Evolutionary conservation across 192 early-diverging fungal species (phyloP), one percentile per base, ranked within the genome.

Genomic region (Phlyctochytrium bullatum): DNA sequence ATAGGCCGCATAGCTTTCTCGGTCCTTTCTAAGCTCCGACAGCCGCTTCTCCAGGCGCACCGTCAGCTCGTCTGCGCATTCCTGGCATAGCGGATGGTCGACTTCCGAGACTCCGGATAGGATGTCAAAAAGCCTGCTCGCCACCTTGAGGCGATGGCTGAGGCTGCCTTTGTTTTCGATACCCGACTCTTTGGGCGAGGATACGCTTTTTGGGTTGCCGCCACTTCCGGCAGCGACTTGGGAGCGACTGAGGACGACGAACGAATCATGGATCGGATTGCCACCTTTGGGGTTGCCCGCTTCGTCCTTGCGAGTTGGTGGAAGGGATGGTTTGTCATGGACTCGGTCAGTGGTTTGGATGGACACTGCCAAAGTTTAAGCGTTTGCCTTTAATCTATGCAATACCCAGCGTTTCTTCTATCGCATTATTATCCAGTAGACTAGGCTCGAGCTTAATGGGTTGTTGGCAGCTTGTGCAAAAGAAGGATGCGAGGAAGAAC

Each of bases 71-170:
- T 94, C 92, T 0, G 93, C 89, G 66, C 96, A 98, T 54, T 93
- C 93, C 64, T 91, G 85, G 71, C 96, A 98, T 72, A 96, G 84
- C 14, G 92, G 92, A 59, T 95, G 92, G 52, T 84, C 83, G 16
- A 92, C 76, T 52, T 83, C 84, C 1, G 92, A 88, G 34, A 83
- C 83, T n/a, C 84, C 79, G 0, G 89, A 90, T 64, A 95, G 84
- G 63, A 88, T 62, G 52, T 93, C 90, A 77, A 92, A 92, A 40
- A 97, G 65, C 30, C 85, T 81, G 27, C 82, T 88, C 0, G 88
- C 82, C 0, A 83, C 77, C 65, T 86, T 86, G 14, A 88, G 77
- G 16, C 85, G 74, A 63, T 87, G 76, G 20, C 78, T 78, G 36
- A 85, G 29, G 69, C 62, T 74, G 3, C 72, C 68, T 25, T 69